phyloP scores from a whole-genome alignment of 495 filamentous ascomycete species.

The Amniculicola lignicola region DNA sequence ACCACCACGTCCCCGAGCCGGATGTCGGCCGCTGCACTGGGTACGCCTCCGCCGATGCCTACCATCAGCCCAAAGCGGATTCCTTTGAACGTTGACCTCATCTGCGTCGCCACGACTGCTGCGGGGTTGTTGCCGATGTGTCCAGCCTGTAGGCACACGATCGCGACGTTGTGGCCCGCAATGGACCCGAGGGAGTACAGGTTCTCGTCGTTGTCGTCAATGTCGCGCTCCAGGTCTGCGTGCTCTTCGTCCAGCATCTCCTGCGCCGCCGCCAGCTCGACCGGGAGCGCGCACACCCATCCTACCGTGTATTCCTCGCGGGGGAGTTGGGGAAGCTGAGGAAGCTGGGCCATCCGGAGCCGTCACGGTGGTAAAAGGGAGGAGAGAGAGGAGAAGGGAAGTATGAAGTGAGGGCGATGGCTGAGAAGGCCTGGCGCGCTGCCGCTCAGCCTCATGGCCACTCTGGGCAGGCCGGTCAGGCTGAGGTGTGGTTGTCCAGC shows the following conservation, averaged over 20 bases:
- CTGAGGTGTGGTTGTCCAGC: too few relatives aligned
- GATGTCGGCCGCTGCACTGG: conserved; percentile 27
- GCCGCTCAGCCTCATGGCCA: too few relatives aligned
- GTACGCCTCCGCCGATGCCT: conserved; percentile 47
- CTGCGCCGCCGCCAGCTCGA: conserved; percentile 27
- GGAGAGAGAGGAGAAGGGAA: too few relatives aligned
- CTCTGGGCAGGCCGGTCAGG: too few relatives aligned
- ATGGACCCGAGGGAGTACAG: conserved; percentile 26
- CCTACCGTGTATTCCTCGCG: conserved; percentile 27
- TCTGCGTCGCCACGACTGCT: conserved; percentile 35
- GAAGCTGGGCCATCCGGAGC: too few relatives aligned
- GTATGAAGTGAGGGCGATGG: too few relatives aligned
- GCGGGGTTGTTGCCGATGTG: conserved; percentile 39
- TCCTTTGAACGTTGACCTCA: conserved; percentile 40
- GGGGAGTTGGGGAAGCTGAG: conserved; percentile 2
- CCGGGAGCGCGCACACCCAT: conserved; percentile 24
- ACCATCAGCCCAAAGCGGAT: conserved; percentile 45
- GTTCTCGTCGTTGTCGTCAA: conserved; percentile 5
- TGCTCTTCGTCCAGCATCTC: conserved; percentile 27
- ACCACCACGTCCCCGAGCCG: conserved; percentile 36
- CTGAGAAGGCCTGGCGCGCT: too few relatives aligned
- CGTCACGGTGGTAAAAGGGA: too few relatives aligned
- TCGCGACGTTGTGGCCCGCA: conserved; percentile 25
- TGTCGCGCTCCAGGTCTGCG: conserved; percentile 19
- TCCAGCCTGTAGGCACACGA: conserved; percentile 43